A percentile compares a stretch with the other conserved stretches of the same genome.
These are phyloP conservation scores for Jamesozyma rosinii DNA, from an alignment of 805 yeast genomes.

Conservation along the genomic window DNA sequence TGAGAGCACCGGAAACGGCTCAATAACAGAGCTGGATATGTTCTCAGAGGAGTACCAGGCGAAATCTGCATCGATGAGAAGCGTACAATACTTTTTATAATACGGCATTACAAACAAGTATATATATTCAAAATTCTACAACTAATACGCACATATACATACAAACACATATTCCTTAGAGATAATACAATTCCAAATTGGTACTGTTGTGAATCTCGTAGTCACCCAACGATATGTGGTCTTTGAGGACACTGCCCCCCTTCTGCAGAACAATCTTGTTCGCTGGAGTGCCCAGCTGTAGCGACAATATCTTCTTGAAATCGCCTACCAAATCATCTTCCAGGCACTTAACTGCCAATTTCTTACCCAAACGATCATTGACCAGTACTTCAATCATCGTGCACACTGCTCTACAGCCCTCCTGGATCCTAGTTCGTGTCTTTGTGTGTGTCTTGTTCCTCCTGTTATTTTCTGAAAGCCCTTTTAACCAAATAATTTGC, in stretches of 20 bases:
- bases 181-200: slow-evolving; percentile 74
- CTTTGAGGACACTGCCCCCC: slow-evolving; percentile 76
- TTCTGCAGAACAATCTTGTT: slow-evolving; percentile 63
- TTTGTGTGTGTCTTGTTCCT: too few species aligned
- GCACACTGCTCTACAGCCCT: background rate
- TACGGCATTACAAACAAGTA: background rate
- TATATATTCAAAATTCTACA: background rate
- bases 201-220: slow-evolving; percentile 89
- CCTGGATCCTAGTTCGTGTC: too few species aligned
- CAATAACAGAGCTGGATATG: slow-evolving; percentile 12
- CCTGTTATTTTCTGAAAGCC: too few species aligned
- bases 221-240: slow-evolving; percentile 86
- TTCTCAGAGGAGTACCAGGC: slow-evolving; percentile 31
- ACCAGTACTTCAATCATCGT: slow-evolving; percentile 64
- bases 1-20: background rate
- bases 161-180: slow-evolving; percentile 26
- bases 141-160: background rate
- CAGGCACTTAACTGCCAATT: slow-evolving; percentile 78
- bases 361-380: slow-evolving; percentile 77
- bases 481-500: too few species aligned
- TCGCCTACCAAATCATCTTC: slow-evolving; percentile 83
- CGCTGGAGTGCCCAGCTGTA: slow-evolving; percentile 69
- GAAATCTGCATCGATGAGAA: slow-evolving; percentile 25
- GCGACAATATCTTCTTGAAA: slow-evolving; percentile 70
- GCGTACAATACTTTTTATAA: slow-evolving; percentile 29